These are phyloP conservation scores for Sphaerulina populicola DNA, from an alignment of 2,329 filamentous ascomycete species.

Conservation along the genomic window DNA sequence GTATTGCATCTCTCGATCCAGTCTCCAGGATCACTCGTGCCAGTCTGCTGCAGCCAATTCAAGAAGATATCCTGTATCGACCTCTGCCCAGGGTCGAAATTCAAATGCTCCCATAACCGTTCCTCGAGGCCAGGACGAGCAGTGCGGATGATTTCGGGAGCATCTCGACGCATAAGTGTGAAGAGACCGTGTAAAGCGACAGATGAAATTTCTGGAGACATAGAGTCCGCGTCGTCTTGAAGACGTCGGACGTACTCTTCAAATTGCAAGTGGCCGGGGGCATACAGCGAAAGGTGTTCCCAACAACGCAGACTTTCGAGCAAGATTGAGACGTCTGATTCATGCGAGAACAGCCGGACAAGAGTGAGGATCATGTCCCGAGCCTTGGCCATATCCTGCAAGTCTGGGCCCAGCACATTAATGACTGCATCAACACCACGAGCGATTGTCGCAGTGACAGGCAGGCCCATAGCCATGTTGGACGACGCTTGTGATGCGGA, in stretches of 20 bases:
- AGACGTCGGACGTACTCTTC: conserved; percentile 71
- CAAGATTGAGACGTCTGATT: conserved; percentile 62
- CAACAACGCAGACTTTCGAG: conserved; percentile 72
- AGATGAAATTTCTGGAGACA: conserved; percentile 64
- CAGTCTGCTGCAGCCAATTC: conserved; percentile 90
- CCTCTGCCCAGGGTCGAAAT: conserved; percentile 65
- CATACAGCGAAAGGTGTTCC: conserved; percentile 87
- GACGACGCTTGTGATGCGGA: conserved; percentile 71
- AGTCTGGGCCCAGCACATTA: conserved; percentile 88
- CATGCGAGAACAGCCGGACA: conserved; percentile 65
- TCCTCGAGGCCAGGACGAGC: conserved; percentile 77
- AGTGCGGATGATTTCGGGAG: conserved; percentile 68
- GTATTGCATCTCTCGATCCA: conserved; percentile 87
- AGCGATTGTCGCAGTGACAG: conserved; percentile 72
- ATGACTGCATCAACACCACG: conserved; percentile 91
- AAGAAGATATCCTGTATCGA: conserved; percentile 78
- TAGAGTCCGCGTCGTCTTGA: conserved; percentile 66
- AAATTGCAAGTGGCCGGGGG: conserved; percentile 78
- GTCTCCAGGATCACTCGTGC: conserved; percentile 64
- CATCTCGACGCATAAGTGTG: conserved; percentile 89
- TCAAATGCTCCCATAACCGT: conserved; percentile 81
- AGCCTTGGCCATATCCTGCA: conserved; percentile 88
- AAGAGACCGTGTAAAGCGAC: conserved; percentile 79
- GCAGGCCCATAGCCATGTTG: conserved; percentile 78
- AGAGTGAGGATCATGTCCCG: conserved; percentile 83